These are phyloP conservation scores for Centrapalus pauciflorus DNA, from an alignment of 129 eudicot species.

Conservation along the genomic window DNA sequence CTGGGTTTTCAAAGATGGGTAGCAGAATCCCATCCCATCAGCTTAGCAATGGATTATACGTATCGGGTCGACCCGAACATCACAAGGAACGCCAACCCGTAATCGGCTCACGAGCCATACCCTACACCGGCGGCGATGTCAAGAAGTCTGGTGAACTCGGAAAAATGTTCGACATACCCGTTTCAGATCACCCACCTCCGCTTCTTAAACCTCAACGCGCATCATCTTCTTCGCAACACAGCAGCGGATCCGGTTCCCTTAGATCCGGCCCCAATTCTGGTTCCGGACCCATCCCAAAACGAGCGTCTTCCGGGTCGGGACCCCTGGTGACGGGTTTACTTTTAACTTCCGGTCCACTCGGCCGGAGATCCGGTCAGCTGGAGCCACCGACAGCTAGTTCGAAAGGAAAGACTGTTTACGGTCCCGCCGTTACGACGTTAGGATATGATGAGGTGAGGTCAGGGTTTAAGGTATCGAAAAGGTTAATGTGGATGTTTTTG, in stretches of 20 bases:
- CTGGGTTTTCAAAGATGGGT: conserved; percentile 33
- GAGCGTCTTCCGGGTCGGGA: conserved; percentile 38
- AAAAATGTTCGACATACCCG: conserved; percentile 71
- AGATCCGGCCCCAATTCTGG: conserved; percentile 39
- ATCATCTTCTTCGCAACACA: conserved; percentile 54
- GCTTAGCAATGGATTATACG: conserved; percentile 87
- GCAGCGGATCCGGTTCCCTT: conserved; percentile 56
- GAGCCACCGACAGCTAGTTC: conserved; percentile 25
- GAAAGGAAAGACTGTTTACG: conserved; percentile 52
- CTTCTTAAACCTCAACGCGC: conserved; percentile 34
- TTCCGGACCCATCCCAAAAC: conserved; percentile 45
- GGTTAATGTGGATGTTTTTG: conserved; percentile 73
- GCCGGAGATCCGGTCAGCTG: conserved; percentile 63
- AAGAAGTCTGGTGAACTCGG: conserved; percentile 94
- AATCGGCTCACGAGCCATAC: conserved; percentile 61
- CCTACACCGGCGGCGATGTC: conserved; percentile 96
- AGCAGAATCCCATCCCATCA: conserved; percentile 82
- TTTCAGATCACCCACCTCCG: conserved; percentile 36
- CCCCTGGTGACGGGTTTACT: conserved; percentile 69
- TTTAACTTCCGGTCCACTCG: conserved; percentile 80
- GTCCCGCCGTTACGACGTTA: conserved; percentile 66
- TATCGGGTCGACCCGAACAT: conserved; percentile 90
- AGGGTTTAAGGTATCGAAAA: conserved; percentile 73
- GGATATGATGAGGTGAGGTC: conserved; percentile 47
- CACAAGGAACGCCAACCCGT: conserved; percentile 56